Evolutionary conservation across 352 stramenopile species (phyloP).

Genomic region (Pythium guiyangense): DNA sequence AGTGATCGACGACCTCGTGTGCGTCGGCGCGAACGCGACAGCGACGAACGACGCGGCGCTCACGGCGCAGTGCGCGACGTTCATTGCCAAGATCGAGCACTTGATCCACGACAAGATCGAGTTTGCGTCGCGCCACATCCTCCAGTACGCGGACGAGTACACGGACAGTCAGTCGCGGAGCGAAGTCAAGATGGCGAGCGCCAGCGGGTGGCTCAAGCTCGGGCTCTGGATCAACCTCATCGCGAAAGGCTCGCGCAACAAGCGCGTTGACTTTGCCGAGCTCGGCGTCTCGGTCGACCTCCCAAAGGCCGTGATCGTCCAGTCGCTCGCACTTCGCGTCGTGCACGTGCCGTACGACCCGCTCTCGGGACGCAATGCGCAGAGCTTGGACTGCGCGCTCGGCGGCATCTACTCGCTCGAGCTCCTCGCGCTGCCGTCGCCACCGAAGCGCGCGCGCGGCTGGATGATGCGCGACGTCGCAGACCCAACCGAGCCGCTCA

Average conservation of each 20-base stretch:
- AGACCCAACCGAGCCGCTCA: conserved; percentile 37
- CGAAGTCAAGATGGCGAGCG: conserved; percentile 66
- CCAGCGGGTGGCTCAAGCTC: conserved; percentile 39
- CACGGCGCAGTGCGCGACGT: conserved; percentile 30
- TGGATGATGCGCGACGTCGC: conserved; percentile 78
- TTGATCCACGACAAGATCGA: conserved; percentile 68
- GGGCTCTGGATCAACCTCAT: conserved; percentile 74
- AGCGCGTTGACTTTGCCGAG: conserved; percentile 69
- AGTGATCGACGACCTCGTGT: conserved; percentile 59
- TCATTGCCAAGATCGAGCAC: conserved; percentile 44
- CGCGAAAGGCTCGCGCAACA: conserved; percentile 69
- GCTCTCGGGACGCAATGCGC: conserved; percentile 20
- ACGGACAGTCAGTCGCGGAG: conserved; percentile 45
- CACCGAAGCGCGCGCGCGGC: conserved; percentile 59
- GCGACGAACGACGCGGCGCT: conserved; percentile 50
- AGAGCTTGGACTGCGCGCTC: conserved; percentile 39
- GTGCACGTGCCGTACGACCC: conserved; percentile 61
- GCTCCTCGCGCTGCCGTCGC: conserved; percentile 56
- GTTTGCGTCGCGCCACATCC: conserved; percentile 49
- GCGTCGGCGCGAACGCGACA: conserved; percentile 44
- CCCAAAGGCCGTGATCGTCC: conserved; percentile 73
- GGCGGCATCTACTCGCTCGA: conserved; percentile 67
- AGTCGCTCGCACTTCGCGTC: conserved; percentile 67
- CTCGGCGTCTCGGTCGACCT: conserved; percentile 62
- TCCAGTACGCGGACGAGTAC: conserved; percentile 77